Evolutionary conservation across 2,329 filamentous ascomycete species (phyloP).

Genomic region (Alternaria sp.): DNA sequence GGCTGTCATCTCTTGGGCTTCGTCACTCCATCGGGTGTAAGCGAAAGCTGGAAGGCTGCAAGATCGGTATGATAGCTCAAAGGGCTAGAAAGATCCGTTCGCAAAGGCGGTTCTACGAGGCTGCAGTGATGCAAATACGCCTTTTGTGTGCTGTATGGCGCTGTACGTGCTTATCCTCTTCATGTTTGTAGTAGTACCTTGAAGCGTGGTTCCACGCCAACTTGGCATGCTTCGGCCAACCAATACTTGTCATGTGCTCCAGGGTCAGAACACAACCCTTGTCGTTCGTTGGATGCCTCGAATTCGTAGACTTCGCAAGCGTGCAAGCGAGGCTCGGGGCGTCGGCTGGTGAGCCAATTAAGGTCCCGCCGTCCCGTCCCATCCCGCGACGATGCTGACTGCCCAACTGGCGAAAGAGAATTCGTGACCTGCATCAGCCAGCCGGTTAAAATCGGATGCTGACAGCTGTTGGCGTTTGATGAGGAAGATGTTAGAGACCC

Average conservation of each 20-base stretch:
- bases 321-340: background rate
- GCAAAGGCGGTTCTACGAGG: background rate
- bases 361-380: background rate
- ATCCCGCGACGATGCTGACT: background rate
- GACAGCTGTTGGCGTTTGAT: background rate
- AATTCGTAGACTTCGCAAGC: background rate
- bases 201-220: background rate
- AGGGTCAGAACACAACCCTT: background rate
- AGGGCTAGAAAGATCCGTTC: background rate
- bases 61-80: background rate
- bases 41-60: background rate
- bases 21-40: background rate
- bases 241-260: background rate
- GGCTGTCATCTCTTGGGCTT: background rate
- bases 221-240: background rate
- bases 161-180: background rate
- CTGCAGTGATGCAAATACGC: background rate
- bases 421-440: background rate
- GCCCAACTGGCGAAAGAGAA: background rate
- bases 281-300: background rate
- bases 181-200: background rate
- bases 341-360: background rate
- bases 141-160: background rate
- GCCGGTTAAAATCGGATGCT: background rate
- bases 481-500: background rate